Evolutionary conservation across 2,329 filamentous ascomycete species (phyloP), one percentile per base, ranked within the genome.

Genomic region (Cadophora gregata): DNA sequence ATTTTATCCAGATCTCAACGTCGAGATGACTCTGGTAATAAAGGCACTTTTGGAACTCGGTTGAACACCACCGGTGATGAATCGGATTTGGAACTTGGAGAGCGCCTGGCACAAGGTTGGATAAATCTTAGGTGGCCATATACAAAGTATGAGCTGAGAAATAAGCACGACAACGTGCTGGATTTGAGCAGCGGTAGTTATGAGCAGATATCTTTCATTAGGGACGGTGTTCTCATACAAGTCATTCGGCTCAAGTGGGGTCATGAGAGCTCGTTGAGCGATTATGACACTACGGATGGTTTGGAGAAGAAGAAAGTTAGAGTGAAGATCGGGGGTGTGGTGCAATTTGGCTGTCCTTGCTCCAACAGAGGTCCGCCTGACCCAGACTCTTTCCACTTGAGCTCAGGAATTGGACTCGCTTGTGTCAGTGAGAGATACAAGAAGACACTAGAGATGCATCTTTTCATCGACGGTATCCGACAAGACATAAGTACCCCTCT

Each of bases 41-140:
- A 70, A 67, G 69, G 69, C 1, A 68, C 70, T 1, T 69, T 70
- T 51, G 70, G 69, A 25, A 60, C 62, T 19, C 63, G 61, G 14
- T 31, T 71, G 4, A 38, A 65, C 27, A 60, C 25, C 27, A 60
- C 68, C 25, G 65, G 65, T 10, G 6, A 16, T n/a, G 58, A 59
- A 10, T 59, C 62, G 4, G 61, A 65, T n/a, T 31, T 69, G 47
- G 65, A 70, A 53, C 50, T 71, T 24, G 71, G 71, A 14, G 63
- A 67, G 38, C 62, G 47, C 45, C 53, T 61, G 12, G 68, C 59
- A 4, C 71, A 72, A 53, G 71, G 71, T 12, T 65, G 67, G 21
- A 58, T 70, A 0, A 72, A 72, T 55, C 56, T 68, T n/a, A 66
- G 69, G 31, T 72, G 71, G 71, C 71, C 71, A 1, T 72, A 69